These are phyloP conservation scores for Macrophomina tecta DNA, from an alignment of 2,329 filamentous ascomycete species.

Conservation along the genomic window DNA sequence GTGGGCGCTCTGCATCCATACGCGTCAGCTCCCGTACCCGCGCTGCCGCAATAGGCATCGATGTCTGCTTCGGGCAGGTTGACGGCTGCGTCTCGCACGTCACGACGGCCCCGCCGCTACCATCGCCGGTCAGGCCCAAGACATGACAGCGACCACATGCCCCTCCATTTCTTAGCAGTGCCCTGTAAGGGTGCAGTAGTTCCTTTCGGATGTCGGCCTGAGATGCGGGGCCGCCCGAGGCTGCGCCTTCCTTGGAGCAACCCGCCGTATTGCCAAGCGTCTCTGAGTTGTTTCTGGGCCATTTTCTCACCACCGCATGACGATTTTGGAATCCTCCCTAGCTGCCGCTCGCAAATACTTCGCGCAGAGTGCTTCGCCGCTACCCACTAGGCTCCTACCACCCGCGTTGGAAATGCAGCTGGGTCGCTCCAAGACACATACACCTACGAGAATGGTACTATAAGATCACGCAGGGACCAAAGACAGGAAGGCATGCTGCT, in stretches of 20 bases:
- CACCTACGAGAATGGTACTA: not conserved
- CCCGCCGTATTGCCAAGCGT: not conserved
- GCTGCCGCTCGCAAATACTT: not conserved
- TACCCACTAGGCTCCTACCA: conserved; percentile 7
- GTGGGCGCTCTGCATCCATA: not conserved
- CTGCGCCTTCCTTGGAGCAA: conserved; percentile 2
- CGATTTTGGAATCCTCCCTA: not conserved
- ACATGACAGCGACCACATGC: not conserved
- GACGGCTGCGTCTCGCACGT: conserved; percentile 3
- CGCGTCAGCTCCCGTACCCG: conserved; percentile 1
- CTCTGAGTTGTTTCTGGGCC: not conserved
- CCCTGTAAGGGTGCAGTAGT: not conserved
- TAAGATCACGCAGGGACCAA: conserved; percentile 13
- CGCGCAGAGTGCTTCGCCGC: not conserved
- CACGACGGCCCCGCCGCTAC: not conserved
- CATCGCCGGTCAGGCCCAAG: not conserved
- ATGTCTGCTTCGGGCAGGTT: not conserved
- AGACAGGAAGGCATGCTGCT: not conserved
- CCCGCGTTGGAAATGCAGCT: not conserved
- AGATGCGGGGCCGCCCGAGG: conserved; percentile 1
- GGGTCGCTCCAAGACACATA: not conserved
- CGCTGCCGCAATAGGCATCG: conserved; percentile 14
- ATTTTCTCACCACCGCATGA: not conserved
- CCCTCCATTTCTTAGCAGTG: not conserved
- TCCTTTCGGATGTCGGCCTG: not conserved